Evolutionary conservation across 192 early-diverging fungal species (phyloP).

Genomic region (Piromyces finnis): DNA sequence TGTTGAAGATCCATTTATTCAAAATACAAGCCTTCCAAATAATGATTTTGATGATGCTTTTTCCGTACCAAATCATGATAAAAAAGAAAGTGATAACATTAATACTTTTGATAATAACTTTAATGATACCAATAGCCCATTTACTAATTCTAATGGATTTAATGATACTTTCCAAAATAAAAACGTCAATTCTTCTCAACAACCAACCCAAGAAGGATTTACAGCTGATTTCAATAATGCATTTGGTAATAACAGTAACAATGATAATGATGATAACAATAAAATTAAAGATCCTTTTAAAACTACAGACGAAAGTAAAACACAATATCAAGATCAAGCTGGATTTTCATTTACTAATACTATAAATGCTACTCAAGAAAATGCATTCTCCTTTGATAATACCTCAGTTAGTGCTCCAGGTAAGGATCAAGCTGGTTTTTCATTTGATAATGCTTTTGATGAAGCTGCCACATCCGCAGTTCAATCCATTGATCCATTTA

Average conservation of each 20-base stretch:
- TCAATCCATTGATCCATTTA: not conserved
- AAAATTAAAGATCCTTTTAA: not conserved
- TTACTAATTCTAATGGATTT: not conserved
- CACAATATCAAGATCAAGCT: not conserved
- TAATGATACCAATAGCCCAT: not conserved
- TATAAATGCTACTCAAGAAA: no score
- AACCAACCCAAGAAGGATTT: not conserved
- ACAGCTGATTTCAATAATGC: not conserved
- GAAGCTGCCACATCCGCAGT: not conserved
- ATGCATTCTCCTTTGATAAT: no score
- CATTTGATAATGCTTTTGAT: not conserved
- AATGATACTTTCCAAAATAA: not conserved
- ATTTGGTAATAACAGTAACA: not conserved
- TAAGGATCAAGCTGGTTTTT: not conserved
- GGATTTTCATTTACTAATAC: not conserved
- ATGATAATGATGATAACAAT: not conserved
- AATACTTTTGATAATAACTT: not conserved
- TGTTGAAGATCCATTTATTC: not conserved
- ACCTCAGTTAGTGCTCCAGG: not conserved
- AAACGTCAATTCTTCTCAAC: not conserved
- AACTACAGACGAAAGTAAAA: not conserved
- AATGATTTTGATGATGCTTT: not conserved
- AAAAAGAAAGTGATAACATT: not conserved
- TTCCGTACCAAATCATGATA: not conserved
- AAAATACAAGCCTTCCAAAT: not conserved